Percentiles rank a stretch among this genome's conserved stretches.
These are phyloP conservation scores for Phaeomoniella chlamydospora DNA, from an alignment of 2,329 filamentous ascomycete genomes.

Conservation along the genomic window DNA sequence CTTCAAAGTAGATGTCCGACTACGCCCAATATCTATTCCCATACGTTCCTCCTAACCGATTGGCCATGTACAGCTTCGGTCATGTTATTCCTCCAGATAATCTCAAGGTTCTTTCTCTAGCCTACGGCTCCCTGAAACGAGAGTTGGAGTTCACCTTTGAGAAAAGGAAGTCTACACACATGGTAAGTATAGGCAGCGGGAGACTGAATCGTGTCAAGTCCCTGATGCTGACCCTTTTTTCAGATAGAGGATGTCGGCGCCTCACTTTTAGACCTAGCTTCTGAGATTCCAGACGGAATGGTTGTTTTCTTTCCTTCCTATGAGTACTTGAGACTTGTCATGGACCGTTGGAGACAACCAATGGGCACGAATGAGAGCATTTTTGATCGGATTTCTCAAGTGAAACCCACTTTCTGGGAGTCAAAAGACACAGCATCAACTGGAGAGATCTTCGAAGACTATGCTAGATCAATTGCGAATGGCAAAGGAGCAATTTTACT, in stretches of 20 bases:
- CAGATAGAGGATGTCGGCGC: conserved; percentile 58
- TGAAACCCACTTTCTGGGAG: conserved; percentile 48
- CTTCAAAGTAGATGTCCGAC: conserved; percentile 64
- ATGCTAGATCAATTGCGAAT: conserved; percentile 51
- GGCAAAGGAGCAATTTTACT: conserved; percentile 63
- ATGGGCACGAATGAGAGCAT: conserved; percentile 23
- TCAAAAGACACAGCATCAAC: conserved; percentile 30
- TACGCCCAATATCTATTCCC: conserved; percentile 80
- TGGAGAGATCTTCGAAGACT: conserved; percentile 60
- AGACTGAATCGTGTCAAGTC: conserved; percentile 3
- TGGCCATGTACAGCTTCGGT: conserved; percentile 78
- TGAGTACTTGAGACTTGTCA: conserved; percentile 67
- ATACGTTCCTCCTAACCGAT: conserved; percentile 44
- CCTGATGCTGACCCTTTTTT: conserved; percentile 4
- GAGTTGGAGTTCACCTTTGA: conserved; percentile 82
- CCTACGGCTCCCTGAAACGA: conserved; percentile 27
- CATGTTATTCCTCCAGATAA: conserved; percentile 82
- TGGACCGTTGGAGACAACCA: conserved; percentile 43
- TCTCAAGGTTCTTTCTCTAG: conserved; percentile 63
- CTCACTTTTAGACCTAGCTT: conserved; percentile 56
- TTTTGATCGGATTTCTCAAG: conserved; percentile 43
- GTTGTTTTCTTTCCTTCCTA: conserved; percentile 96
- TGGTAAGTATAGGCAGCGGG: conserved; percentile 25
- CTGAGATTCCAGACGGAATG: conserved; percentile 69
- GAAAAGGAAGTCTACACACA: conserved; percentile 51